A percentile compares a stretch with the other conserved stretches of the same genome.
Evolutionary conservation across 495 filamentous ascomycete genomes (phyloP).

Genomic region (Achaetomiella virescens): DNA sequence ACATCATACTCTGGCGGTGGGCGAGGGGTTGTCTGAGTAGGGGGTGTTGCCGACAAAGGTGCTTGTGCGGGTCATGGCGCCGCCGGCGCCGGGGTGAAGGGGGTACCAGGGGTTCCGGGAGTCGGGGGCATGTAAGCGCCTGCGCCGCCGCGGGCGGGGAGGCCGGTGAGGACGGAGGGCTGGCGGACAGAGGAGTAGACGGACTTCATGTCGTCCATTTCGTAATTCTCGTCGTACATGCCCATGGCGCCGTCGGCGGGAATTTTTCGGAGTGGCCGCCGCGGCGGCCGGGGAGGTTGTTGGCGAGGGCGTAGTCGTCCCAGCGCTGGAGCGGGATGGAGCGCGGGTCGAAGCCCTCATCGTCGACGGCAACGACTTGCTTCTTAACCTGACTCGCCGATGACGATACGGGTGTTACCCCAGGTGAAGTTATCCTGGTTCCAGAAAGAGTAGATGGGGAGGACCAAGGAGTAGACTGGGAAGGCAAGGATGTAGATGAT

Average conservation of each 20-base stretch:
- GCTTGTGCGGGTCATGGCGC: constrained; percentile 38
- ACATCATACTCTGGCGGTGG: constrained; percentile 46
- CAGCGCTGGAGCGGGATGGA: constrained; percentile 91
- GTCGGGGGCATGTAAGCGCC: constrained; percentile 72
- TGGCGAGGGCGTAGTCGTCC: constrained; percentile 93
- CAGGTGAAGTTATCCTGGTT: constrained; percentile 97
- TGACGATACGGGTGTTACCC: constrained; percentile 96
- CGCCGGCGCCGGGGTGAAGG: constrained; percentile 42
- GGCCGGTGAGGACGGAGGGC: constrained; percentile 84
- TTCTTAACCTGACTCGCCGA: constrained; percentile 89
- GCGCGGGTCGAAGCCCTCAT: constrained; percentile 82
- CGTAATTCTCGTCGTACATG: constrained; percentile 66
- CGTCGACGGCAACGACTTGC: constrained; percentile 78
- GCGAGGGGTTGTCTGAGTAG: constrained; percentile 34
- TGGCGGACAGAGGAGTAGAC: constrained; percentile 93
- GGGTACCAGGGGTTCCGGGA: constrained; percentile 53
- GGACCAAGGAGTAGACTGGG: constrained; percentile 86
- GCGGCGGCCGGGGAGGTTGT: constrained; percentile 87
- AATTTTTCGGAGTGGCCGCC: constrained; percentile 66
- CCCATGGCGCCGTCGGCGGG: constrained; percentile 33
- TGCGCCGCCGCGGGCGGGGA: constrained; percentile 55
- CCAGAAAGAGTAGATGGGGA: constrained; percentile 98
- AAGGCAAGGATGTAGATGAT: constrained; percentile 93
- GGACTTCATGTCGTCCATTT: constrained; percentile 97
- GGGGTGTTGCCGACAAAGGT: constrained; percentile 29